A percentile compares a stretch with the other conserved stretches of the same genome.
Evolutionary conservation across 768 basidiomycete genomes (phyloP).

Genomic region (Phallus indusiatus): DNA sequence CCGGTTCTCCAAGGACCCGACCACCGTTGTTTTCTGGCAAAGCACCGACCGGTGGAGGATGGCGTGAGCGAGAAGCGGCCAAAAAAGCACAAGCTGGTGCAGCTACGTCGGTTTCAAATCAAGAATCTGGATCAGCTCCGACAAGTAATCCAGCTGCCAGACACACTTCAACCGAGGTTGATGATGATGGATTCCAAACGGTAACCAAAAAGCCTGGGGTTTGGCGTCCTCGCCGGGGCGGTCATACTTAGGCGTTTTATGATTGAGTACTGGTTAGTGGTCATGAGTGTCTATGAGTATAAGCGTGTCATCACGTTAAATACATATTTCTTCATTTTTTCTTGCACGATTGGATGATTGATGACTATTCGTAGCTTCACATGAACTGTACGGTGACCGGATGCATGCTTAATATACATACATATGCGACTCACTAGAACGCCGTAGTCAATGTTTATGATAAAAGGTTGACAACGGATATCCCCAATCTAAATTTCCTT

Average conservation of each 20-base stretch:
- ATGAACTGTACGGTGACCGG: too few species aligned
- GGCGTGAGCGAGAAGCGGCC: conserved; percentile 51
- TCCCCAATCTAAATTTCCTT: too few species aligned
- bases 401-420: too few species aligned
- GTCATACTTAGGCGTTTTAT: background rate
- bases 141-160: conserved; percentile 14
- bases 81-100: conserved; percentile 25
- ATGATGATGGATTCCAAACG: conserved; percentile 67
- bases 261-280: too few species aligned
- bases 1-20: background rate
- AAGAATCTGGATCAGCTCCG: conserved; percentile 22
- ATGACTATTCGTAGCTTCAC: too few species aligned
- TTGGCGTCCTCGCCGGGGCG: conserved; percentile 23
- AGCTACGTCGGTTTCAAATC: conserved; percentile 20
- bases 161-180: conserved; percentile 19
- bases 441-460: too few species aligned
- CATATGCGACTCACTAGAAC: too few species aligned
- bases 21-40: conserved; percentile 21
- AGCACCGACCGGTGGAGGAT: conserved; percentile 34
- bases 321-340: too few species aligned
- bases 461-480: too few species aligned
- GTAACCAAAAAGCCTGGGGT: conserved; percentile 33
- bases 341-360: too few species aligned
- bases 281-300: too few species aligned
- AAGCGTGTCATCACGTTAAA: too few species aligned